Evolutionary conservation across 2,329 filamentous ascomycete genomes (phyloP).

Genomic region (Fragosphaeria purpurea): DNA sequence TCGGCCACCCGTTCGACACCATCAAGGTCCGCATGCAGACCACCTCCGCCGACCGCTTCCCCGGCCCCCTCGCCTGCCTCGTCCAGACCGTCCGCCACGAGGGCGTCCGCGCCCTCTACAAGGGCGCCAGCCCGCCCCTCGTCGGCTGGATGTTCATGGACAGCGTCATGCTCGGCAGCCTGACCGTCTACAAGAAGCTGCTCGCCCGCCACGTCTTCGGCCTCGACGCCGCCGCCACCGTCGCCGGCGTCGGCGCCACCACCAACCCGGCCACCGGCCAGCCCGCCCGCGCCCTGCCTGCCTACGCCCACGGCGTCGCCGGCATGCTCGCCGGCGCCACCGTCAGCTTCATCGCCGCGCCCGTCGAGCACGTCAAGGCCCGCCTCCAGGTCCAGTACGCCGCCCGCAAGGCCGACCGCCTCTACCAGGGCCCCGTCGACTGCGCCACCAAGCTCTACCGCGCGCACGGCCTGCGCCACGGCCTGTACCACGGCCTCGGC

Average conservation of each 20-base stretch:
- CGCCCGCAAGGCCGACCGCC: slow-evolving; percentile 61
- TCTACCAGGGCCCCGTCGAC: slow-evolving; percentile 83
- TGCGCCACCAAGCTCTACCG: slow-evolving; percentile 60
- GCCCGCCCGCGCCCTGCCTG: slow-evolving; percentile 46
- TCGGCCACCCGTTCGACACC: slow-evolving; percentile 79
- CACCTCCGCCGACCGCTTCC: slow-evolving; percentile 65
- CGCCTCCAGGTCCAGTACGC: slow-evolving; percentile 91
- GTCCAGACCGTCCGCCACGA: slow-evolving; percentile 78
- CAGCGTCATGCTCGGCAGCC: slow-evolving; percentile 74
- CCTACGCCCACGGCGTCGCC: slow-evolving; percentile 75
- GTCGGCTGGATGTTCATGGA: slow-evolving; percentile 99
- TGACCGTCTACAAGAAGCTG: slow-evolving; percentile 81
- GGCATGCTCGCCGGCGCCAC: slow-evolving; percentile 81
- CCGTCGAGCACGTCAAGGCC: slow-evolving; percentile 91
- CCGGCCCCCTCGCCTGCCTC: slow-evolving; percentile 76
- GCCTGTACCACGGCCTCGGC: slow-evolving; percentile 75
- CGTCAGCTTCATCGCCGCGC: slow-evolving; percentile 85
- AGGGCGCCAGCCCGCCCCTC: slow-evolving; percentile 83
- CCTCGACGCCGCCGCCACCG: slow-evolving; percentile 31
- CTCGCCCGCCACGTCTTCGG: slow-evolving; percentile 69
- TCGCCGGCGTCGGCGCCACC: slow-evolving; percentile 17
- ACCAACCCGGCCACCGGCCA: slow-evolving; percentile 24
- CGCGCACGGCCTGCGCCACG: slow-evolving; percentile 60
- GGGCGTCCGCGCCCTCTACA: slow-evolving; percentile 79
- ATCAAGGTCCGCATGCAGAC: slow-evolving; percentile 95